Evolutionary conservation across 2,329 filamentous ascomycete genomes (phyloP).

Genomic region (Clonostachys byssicola): DNA sequence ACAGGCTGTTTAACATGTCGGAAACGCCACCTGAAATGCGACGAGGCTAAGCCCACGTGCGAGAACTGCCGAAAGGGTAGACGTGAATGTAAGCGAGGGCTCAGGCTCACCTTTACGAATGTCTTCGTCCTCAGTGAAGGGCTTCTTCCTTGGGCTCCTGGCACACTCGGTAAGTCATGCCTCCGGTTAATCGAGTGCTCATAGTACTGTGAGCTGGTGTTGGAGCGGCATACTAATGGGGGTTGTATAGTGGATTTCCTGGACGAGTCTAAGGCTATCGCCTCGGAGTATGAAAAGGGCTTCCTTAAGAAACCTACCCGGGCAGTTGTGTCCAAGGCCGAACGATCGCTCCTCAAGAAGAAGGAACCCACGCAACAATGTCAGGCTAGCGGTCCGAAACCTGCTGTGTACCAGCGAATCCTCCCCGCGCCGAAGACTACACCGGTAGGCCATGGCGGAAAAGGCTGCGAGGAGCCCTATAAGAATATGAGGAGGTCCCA

Average conservation of each 20-base stretch:
- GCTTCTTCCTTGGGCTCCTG: neutral
- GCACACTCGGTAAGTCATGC: neutral
- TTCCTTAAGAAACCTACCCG: neutral
- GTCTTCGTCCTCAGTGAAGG: neutral
- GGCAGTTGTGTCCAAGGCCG: constrained; percentile 2
- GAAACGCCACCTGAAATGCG: constrained; percentile 87
- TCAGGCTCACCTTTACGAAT: constrained; percentile 74
- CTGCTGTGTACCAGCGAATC: neutral
- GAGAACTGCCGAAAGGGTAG: constrained; percentile 88
- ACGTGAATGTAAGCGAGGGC: constrained; percentile 77
- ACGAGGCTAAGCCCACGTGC: constrained; percentile 62
- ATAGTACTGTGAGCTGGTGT: neutral
- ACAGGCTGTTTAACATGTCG: constrained; percentile 90
- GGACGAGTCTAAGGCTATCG: constrained; percentile 86
- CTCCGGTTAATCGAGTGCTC: neutral
- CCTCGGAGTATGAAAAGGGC: constrained; percentile 67
- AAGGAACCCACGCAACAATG: neutral
- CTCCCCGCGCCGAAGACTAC: constrained; percentile 14
- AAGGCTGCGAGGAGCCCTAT: too few species aligned
- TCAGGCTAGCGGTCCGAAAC: neutral
- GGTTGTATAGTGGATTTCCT: constrained; percentile 66
- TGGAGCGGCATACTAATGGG: neutral
- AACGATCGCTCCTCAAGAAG: neutral
- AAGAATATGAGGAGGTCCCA: too few species aligned
- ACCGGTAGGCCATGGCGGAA: too few species aligned